Percentiles rank a stretch among this genome's conserved stretches.
These are phyloP conservation scores for Ganoderma lucidum DNA, from an alignment of 1,284 basidiomycete genomes.

Conservation along the genomic window DNA sequence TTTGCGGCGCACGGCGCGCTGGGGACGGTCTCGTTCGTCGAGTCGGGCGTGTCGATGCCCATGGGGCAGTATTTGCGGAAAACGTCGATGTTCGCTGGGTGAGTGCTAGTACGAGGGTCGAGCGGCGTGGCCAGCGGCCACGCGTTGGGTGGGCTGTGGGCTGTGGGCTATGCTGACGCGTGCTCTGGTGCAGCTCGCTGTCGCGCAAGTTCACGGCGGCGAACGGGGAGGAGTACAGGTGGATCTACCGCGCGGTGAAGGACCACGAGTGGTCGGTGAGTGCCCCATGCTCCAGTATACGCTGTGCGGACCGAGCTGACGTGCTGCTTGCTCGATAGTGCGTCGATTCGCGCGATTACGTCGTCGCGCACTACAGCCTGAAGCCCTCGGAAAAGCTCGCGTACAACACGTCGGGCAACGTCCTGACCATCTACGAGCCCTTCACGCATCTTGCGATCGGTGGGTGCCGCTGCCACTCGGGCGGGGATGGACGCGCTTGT, in stretches of 20 bases:
- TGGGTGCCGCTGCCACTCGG: slow-evolving; percentile 41
- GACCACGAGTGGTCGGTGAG: slow-evolving; percentile 77
- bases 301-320: slow-evolving; percentile 21
- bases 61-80: slow-evolving; percentile 70
- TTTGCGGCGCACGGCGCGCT: slow-evolving; percentile 62
- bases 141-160: too few relatives aligned
- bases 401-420: slow-evolving; percentile 71
- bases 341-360: slow-evolving; percentile 63
- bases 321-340: slow-evolving; percentile 51
- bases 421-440: slow-evolving; percentile 65
- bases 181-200: slow-evolving; percentile 59
- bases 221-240: slow-evolving; percentile 72
- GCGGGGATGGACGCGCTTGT: too few relatives aligned
- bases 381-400: slow-evolving; percentile 59
- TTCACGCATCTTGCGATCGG: slow-evolving; percentile 64
- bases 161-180: not conserved
- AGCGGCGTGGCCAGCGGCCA: too few relatives aligned
- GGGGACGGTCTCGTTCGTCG: slow-evolving; percentile 62
- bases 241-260: slow-evolving; percentile 59
- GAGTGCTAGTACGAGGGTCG: slow-evolving; percentile 36
- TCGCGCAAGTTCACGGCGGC: slow-evolving; percentile 70
- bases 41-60: slow-evolving; percentile 51
- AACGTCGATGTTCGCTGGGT: slow-evolving; percentile 70
- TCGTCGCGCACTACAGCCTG: slow-evolving; percentile 66
- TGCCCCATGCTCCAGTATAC: slow-evolving; percentile 26